phyloP scores from a whole-genome alignment of 2,329 filamentous ascomycete genomes.

The Fusarium caatingaense region DNA sequence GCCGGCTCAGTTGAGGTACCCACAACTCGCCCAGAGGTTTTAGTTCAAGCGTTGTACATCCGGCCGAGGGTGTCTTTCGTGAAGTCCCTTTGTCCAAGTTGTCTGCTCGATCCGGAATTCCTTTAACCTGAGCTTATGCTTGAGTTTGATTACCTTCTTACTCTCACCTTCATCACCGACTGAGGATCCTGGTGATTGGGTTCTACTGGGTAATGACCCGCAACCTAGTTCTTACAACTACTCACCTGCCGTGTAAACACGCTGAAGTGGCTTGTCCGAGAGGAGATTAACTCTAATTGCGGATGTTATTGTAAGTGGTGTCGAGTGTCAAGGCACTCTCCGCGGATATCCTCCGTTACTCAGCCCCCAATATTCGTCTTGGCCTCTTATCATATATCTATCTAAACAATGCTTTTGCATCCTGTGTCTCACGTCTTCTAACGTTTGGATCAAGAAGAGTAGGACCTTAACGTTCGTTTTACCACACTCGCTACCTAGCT shows the following conservation, averaged over 20 bases:
- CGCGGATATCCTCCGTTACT: slow-evolving; percentile 18
- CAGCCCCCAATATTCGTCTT: slow-evolving; percentile 37
- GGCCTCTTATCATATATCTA: slow-evolving; percentile 37
- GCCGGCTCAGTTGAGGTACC: slow-evolving; percentile 35
- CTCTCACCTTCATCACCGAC: slow-evolving; percentile 9
- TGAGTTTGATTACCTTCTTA: slow-evolving; percentile 27
- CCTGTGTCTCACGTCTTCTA: slow-evolving; percentile 11
- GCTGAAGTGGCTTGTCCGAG: slow-evolving; percentile 32
- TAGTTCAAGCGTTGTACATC: slow-evolving; percentile 35
- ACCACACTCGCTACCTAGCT: slow-evolving; percentile 33
- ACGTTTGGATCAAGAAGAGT: slow-evolving; percentile 17
- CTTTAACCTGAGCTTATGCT: slow-evolving; percentile 24
- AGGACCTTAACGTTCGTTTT: slow-evolving; percentile 28
- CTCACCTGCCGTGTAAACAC: slow-evolving; percentile 18
- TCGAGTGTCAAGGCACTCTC: slow-evolving; percentile 35
- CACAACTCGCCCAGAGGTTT: slow-evolving; percentile 36
- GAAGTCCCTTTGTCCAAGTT: slow-evolving; percentile 30
- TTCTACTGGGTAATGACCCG: slow-evolving; percentile 17
- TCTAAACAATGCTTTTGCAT: slow-evolving; percentile 8
- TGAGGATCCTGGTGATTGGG: slow-evolving; percentile 23
- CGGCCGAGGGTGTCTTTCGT: slow-evolving; percentile 30
- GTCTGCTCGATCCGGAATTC: slow-evolving; percentile 14
- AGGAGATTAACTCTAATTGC: slow-evolving; percentile 30
- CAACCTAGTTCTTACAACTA: slow-evolving; percentile 18
- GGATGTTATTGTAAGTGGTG: slow-evolving; percentile 26